A percentile compares a stretch with the other conserved stretches of the same genome.
phyloP scores from a whole-genome alignment of 495 filamentous ascomycete genomes.

The Cetradonia linearis region DNA sequence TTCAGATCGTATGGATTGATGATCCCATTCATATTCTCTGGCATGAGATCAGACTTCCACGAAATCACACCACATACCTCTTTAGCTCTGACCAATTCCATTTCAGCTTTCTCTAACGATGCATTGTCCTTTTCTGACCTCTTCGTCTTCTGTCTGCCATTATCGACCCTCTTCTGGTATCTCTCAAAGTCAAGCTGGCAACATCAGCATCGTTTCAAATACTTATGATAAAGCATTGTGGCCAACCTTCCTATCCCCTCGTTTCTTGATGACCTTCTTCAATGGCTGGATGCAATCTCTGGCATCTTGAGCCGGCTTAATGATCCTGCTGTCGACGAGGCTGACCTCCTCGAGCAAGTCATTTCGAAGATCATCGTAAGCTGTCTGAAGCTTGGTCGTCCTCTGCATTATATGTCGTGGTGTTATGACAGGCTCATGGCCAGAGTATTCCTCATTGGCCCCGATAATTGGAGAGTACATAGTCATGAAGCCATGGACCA shows the following conservation, averaged over 20 bases:
- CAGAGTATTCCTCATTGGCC: constrained; percentile 42
- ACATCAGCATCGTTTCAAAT: constrained; percentile 21
- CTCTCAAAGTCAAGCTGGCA: constrained; percentile 69
- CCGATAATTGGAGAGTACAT: constrained; percentile 78
- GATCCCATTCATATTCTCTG: neutral
- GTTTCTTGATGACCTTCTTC: constrained; percentile 85
- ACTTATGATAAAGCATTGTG: neutral
- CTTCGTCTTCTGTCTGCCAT: constrained; percentile 57
- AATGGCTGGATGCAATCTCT: constrained; percentile 62
- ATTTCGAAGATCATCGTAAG: constrained; percentile 62
- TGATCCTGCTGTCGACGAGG: constrained; percentile 60
- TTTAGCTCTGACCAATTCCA: constrained; percentile 56
- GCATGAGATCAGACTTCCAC: neutral
- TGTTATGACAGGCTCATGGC: constrained; percentile 47
- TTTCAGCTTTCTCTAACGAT: constrained; percentile 63
- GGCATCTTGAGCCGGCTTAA: constrained; percentile 62
- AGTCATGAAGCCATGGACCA: constrained; percentile 60
- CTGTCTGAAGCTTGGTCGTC: constrained; percentile 54
- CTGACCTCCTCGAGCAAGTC: constrained; percentile 68
- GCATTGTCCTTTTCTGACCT: constrained; percentile 70
- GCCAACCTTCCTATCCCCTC: constrained; percentile 72
- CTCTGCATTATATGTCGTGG: constrained; percentile 53
- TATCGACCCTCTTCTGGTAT: constrained; percentile 62
- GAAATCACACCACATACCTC: constrained; percentile 40
- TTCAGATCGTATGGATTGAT: neutral